phyloP scores from a whole-genome alignment of 2,329 filamentous ascomycete species.

The Microcyclosporella mali region DNA sequence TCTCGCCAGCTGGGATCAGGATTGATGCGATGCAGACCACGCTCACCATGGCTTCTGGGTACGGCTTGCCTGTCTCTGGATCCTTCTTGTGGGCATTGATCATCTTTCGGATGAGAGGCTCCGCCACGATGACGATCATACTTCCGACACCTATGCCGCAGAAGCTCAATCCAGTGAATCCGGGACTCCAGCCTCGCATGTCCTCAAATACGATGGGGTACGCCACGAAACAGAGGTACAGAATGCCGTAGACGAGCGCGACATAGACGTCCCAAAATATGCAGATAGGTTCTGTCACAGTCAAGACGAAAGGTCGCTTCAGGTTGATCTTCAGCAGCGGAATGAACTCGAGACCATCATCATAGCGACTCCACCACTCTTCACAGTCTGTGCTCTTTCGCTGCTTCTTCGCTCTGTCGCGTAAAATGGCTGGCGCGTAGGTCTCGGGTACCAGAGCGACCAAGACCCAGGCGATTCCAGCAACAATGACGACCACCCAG shows the following conservation, averaged over 20 bases:
- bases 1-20: conserved; percentile 68
- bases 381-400: conserved; percentile 65
- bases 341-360: conserved; percentile 60
- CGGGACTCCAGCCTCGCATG: conserved; percentile 68
- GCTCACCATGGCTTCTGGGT: conserved; percentile 74
- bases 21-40: conserved; percentile 73
- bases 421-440: conserved; percentile 64
- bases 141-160: conserved; percentile 60
- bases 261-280: conserved; percentile 69
- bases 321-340: conserved; percentile 69
- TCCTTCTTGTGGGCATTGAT: conserved; percentile 73
- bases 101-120: conserved; percentile 66
- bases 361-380: conserved; percentile 74
- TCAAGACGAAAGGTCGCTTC: conserved; percentile 69
- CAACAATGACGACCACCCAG: conserved; percentile 71
- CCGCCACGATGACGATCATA: conserved; percentile 46
- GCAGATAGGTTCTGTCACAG: conserved; percentile 77
- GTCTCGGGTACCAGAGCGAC: conserved; percentile 64
- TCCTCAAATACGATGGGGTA: conserved; percentile 79
- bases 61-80: conserved; percentile 63
- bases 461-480: conserved; percentile 54
- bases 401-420: conserved; percentile 56
- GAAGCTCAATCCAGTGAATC: conserved; percentile 71
- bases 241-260: conserved; percentile 73
- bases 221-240: conserved; percentile 86